Evolutionary conservation across 192 early-diverging fungal species (phyloP).

Genomic region (Dispira parvispora): DNA sequence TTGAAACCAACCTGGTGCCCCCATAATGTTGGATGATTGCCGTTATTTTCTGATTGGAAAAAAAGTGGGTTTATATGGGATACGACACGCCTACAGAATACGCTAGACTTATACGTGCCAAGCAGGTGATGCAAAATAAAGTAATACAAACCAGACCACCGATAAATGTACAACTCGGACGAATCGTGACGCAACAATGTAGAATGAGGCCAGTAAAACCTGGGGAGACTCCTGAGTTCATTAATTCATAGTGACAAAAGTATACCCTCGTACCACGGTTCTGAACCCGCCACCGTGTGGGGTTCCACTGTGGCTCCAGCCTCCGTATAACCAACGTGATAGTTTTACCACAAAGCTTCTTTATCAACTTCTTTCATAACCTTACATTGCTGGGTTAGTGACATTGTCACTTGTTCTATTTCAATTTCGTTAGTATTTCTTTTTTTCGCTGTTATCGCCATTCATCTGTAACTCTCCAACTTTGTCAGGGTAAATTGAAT

Average conservation of each 20-base stretch:
- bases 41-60: too few relatives aligned
- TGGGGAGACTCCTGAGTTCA: neutral
- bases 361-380: neutral
- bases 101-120: neutral
- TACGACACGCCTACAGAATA: neutral
- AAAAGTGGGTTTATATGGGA: too few relatives aligned
- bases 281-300: too few relatives aligned
- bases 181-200: neutral
- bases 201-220: neutral
- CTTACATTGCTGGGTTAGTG: neutral
- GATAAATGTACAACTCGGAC: neutral
- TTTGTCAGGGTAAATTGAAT: neutral
- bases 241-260: neutral
- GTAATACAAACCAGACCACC: neutral
- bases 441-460: neutral
- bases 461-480: neutral
- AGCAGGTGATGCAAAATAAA: too few relatives aligned
- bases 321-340: neutral
- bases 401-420: neutral
- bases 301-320: neutral
- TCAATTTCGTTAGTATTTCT: neutral
- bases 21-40: too few relatives aligned
- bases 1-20: conserved; percentile 30
- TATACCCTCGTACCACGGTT: too few relatives aligned
- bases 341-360: neutral